phyloP scores from a whole-genome alignment of 2,329 filamentous ascomycete genomes.

The Xylaria sp. region DNA sequence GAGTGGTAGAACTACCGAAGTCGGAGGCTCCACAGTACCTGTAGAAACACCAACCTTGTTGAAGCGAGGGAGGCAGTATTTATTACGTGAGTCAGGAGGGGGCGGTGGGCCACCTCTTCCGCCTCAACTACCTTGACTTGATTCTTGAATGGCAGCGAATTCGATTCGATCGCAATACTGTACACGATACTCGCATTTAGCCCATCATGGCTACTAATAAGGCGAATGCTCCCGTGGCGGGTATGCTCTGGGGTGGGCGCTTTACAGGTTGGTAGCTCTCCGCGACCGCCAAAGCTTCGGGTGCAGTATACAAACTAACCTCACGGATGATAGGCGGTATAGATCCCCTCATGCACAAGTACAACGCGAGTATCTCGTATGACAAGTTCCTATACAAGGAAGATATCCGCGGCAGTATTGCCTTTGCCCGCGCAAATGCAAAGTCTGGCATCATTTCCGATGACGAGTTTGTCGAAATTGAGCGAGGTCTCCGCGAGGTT shows the following conservation, averaged over 20 bases:
- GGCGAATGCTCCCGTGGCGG: conserved; percentile 29
- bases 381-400: conserved; percentile 79
- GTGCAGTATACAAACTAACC: conserved; percentile 37
- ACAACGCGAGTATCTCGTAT: conserved; percentile 82
- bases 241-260: conserved; percentile 65
- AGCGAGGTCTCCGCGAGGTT: conserved; percentile 68
- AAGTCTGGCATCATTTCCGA: conserved; percentile 75
- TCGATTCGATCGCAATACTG: conserved; percentile 9
- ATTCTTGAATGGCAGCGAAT: conserved; percentile 14
- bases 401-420: conserved; percentile 80
- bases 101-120: conserved; percentile 1
- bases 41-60: too few species aligned
- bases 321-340: conserved; percentile 64
- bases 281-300: background rate
- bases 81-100: background rate
- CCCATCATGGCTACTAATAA: conserved; percentile 29
- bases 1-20: too few species aligned
- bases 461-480: conserved; percentile 75
- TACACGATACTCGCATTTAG: conserved; percentile 3
- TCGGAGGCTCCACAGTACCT: too few species aligned
- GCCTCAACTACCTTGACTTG: conserved; percentile 9
- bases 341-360: conserved; percentile 84
- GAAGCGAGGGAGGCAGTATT: background rate
- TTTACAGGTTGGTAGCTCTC: conserved; percentile 56
- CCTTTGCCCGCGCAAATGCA: conserved; percentile 80